Evolutionary conservation across 495 filamentous ascomycete genomes (phyloP).

Genomic region (Cenococcum geophilum): DNA sequence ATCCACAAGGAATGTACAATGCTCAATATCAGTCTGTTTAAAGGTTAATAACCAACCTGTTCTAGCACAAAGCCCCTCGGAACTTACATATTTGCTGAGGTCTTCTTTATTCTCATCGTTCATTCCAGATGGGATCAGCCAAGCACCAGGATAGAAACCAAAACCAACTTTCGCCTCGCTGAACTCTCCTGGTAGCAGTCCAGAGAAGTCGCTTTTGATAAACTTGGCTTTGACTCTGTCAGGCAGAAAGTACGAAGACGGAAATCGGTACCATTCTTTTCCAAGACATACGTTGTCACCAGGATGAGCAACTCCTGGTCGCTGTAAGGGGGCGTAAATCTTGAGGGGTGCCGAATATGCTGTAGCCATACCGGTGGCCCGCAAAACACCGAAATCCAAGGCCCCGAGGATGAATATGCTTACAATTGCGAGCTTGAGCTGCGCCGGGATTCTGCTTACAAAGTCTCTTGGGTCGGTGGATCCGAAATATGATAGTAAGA

Average conservation of each 20-base stretch:
- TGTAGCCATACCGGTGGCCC: slow-evolving; percentile 72
- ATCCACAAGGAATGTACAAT: slow-evolving; percentile 82
- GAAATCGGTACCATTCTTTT: slow-evolving; percentile 99
- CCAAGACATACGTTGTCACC: slow-evolving; percentile 80
- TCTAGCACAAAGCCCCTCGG: neutral
- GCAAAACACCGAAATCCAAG: slow-evolving; percentile 58
- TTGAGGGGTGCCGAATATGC: slow-evolving; percentile 82
- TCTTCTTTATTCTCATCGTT: slow-evolving; percentile 92
- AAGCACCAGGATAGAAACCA: slow-evolving; percentile 67
- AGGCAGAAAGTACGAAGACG: slow-evolving; percentile 86
- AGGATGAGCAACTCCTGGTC: slow-evolving; percentile 42
- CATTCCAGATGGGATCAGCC: slow-evolving; percentile 74
- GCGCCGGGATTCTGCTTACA: slow-evolving; percentile 61
- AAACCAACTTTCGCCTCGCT: slow-evolving; percentile 56
- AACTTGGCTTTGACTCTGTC: slow-evolving; percentile 74
- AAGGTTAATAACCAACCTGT: neutral
- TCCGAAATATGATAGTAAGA: slow-evolving; percentile 65
- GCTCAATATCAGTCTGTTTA: slow-evolving; percentile 55
- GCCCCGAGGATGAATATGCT: slow-evolving; percentile 50
- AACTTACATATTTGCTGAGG: slow-evolving; percentile 71
- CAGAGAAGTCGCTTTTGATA: slow-evolving; percentile 80
- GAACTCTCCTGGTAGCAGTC: slow-evolving; percentile 88
- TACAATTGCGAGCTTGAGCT: slow-evolving; percentile 60
- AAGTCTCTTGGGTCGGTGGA: slow-evolving; percentile 58
- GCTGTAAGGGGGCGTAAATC: slow-evolving; percentile 58